phyloP scores from a whole-genome alignment of 208 protist species.

The Trypanosoma mega region DNA sequence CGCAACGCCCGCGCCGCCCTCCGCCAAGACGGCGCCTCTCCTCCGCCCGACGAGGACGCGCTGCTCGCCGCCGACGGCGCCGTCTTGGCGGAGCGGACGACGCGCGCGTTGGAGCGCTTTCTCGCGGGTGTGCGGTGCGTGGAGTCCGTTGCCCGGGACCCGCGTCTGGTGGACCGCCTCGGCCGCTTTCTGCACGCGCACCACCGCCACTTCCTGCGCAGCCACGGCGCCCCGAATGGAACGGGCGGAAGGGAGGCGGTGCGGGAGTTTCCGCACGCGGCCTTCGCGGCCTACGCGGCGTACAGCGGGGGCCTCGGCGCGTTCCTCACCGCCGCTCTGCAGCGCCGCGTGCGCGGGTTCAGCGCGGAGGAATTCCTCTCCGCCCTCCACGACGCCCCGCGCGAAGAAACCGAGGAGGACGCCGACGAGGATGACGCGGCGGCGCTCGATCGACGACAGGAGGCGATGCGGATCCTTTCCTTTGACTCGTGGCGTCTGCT shows the following conservation, averaged over 20 bases:
- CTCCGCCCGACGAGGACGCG: neutral
- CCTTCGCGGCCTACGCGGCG: constrained; percentile 63
- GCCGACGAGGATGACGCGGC: constrained; percentile 16
- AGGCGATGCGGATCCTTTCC: constrained; percentile 50
- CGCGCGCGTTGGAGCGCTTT: constrained; percentile 60
- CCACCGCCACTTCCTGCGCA: constrained; percentile 63
- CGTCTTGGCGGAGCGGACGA: constrained; percentile 42
- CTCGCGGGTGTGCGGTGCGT: constrained; percentile 51
- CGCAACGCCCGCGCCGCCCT: constrained; percentile 22
- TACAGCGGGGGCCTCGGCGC: constrained; percentile 53
- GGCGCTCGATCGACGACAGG: neutral
- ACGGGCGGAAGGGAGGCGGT: neutral
- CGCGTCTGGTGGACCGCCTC: constrained; percentile 48
- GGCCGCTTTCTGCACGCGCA: constrained; percentile 67
- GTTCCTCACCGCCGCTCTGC: constrained; percentile 50
- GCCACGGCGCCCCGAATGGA: too few species aligned
- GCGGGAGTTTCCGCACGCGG: constrained; percentile 62
- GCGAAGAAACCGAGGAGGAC: neutral
- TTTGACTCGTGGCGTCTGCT: constrained; percentile 80
- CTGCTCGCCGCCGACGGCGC: constrained; percentile 10
- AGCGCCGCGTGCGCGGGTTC: constrained; percentile 49
- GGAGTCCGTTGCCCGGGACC: constrained; percentile 58
- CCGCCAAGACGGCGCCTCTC: neutral
- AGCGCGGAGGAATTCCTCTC: constrained; percentile 80
- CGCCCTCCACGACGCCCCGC: constrained; percentile 65